Evolutionary conservation across 768 basidiomycete genomes (phyloP), one percentile per base, ranked within the genome.

Genomic region (Auricularia auricula-judae): DNA sequence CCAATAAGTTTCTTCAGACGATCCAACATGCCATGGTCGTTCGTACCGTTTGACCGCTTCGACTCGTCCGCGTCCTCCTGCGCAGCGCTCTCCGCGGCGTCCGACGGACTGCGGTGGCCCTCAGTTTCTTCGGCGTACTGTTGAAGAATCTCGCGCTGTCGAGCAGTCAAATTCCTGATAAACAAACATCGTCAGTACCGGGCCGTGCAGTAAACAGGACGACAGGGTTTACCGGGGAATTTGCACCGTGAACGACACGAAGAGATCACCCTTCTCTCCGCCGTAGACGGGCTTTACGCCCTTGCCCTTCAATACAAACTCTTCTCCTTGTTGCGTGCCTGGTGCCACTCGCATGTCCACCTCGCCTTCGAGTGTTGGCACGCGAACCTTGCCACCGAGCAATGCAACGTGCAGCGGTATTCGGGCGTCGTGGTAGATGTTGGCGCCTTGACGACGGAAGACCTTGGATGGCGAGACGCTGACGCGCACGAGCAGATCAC

Each of bases 261-360:
- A 90, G 62, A 98, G 77, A 74, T 97, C 93, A 43, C 96, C 91
- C 66, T 81, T 86, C 67, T 82, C 82, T 51, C 81, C 76, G 61
- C 77, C 76, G 71, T 81, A 81, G 5, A 89, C 79, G 29, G 84
- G 79, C 56, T 83, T 73, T 12, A 98, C 86, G 36, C 97, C 97
- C 63, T 91, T 85, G 47, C 87, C 86, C 76, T 89, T 90, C 71
- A 99, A 76, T 23, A 97, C 91, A 85, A 96, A 95, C 74, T 98
- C 94, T 77, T 98, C 93, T 18, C 95, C 95, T 72, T 89, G 93
- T 76, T 98, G 97, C 2, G 96, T 98, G 56, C 97, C 96, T 23
- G 81, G 80, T 64, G 94, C 92, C 51, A 99, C 84, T 68, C 90
- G 88, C 53, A 98, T 91, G 65, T 98, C 94, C 1, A 98, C 93